These are phyloP conservation scores for Boletus semigastroideus DNA, from an alignment of 1,284 basidiomycete genomes.

Conservation along the genomic window DNA sequence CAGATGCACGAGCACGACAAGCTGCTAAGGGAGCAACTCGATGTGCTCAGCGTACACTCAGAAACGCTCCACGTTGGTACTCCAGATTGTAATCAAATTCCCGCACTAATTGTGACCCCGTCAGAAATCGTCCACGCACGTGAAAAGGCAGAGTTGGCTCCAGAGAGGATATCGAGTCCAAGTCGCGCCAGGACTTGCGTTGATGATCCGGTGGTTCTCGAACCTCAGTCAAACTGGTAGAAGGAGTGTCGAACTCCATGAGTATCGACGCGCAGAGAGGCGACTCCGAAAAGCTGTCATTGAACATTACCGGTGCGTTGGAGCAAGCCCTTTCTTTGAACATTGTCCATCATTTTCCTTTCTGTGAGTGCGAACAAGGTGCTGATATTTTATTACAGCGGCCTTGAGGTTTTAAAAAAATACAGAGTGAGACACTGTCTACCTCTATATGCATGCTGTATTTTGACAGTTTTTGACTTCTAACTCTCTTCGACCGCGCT, in stretches of 20 bases:
- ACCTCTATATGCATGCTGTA: slow-evolving; percentile 3
- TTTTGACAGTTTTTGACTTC: neutral
- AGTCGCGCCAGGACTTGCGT: slow-evolving; percentile 8
- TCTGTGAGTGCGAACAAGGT: neutral
- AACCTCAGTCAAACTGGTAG: neutral
- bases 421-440: slow-evolving; percentile 60
- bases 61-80: slow-evolving; percentile 62
- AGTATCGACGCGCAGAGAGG: slow-evolving; percentile 81
- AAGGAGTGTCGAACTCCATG: slow-evolving; percentile 59
- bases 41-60: slow-evolving; percentile 72
- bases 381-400: slow-evolving; percentile 41
- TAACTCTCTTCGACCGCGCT: neutral
- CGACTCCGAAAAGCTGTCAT: slow-evolving; percentile 79
- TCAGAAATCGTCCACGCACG: slow-evolving; percentile 21
- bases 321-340: neutral
- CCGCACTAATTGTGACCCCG: slow-evolving; percentile 1
- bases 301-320: slow-evolving; percentile 78
- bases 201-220: neutral
- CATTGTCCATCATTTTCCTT: neutral
- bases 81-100: neutral
- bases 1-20: slow-evolving; percentile 59
- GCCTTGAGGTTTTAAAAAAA: slow-evolving; percentile 80
- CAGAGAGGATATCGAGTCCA: slow-evolving; percentile 6
- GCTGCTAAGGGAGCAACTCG: slow-evolving; percentile 66
- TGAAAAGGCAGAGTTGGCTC: slow-evolving; percentile 12